These are phyloP conservation scores for Phoma sp. DNA, from an alignment of 2,329 filamentous ascomycete species.

Conservation along the genomic window DNA sequence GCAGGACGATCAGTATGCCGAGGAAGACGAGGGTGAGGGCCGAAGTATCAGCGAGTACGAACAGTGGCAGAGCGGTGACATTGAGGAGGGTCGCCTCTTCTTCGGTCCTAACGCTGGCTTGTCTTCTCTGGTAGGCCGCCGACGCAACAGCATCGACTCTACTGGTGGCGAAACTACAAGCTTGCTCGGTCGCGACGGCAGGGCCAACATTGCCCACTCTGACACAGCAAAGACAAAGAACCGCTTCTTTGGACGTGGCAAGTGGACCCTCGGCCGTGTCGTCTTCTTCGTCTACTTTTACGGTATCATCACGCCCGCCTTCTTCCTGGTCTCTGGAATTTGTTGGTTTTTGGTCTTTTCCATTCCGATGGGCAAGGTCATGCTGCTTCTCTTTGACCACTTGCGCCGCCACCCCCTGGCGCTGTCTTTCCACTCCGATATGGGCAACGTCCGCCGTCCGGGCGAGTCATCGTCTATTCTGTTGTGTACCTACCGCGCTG, in stretches of 20 bases:
- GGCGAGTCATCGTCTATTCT: conserved; percentile 82
- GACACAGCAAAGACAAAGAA: conserved; percentile 67
- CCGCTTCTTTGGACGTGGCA: conserved; percentile 88
- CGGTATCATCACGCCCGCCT: conserved; percentile 82
- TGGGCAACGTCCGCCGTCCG: conserved; percentile 71
- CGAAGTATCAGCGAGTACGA: conserved; percentile 98
- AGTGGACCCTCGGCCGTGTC: conserved; percentile 94
- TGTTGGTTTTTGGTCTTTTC: conserved; percentile 98
- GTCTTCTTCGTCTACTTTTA: conserved; percentile 98
- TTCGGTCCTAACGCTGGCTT: conserved; percentile 81
- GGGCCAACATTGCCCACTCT: conserved; percentile 52
- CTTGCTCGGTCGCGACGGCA: conserved; percentile 72
- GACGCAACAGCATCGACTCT: conserved; percentile 88
- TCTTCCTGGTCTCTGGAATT: conserved; percentile 83
- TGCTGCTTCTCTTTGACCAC: conserved; percentile 86
- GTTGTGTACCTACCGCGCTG: conserved; percentile 94
- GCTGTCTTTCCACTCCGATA: conserved; percentile 89
- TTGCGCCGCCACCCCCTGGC: conserved; percentile 90
- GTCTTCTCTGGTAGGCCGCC: conserved; percentile 78
- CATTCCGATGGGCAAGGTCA: conserved; percentile 98
- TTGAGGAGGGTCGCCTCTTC: conserved; percentile 94
- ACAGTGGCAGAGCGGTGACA: conserved; percentile 96
- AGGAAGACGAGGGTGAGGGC: conserved; percentile 94
- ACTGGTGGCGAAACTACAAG: conserved; percentile 87
- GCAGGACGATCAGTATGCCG: conserved; percentile 90